Percentiles rank a stretch among this genome's conserved stretches.
These are phyloP conservation scores for Microcyclosporella mali DNA, from an alignment of 2,329 filamentous ascomycete species.

Conservation along the genomic window DNA sequence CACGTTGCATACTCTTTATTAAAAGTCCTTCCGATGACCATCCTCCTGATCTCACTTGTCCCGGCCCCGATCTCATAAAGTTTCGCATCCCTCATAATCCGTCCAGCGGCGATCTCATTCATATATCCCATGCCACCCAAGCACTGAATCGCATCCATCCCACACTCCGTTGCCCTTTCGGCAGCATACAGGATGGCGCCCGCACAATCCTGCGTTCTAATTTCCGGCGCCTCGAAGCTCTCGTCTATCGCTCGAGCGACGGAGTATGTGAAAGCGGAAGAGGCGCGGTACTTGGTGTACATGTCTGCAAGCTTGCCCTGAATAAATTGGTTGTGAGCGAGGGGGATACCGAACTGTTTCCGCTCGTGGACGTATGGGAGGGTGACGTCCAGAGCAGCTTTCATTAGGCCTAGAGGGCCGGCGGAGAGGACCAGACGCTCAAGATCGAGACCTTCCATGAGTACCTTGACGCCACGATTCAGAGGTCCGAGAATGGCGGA, in stretches of 20 bases:
- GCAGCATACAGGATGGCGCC: conserved; percentile 90
- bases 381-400: conserved; percentile 76
- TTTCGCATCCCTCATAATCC: conserved; percentile 70
- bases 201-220: conserved; percentile 86
- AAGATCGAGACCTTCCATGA: conserved; percentile 95
- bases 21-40: conserved; percentile 89
- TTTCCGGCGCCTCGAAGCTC: conserved; percentile 35
- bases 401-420: conserved; percentile 90
- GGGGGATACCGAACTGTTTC: conserved; percentile 79
- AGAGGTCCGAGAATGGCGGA: conserved; percentile 74
- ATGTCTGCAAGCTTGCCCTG: conserved; percentile 94
- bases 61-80: conserved; percentile 96
- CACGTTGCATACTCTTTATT: conserved; percentile 67
- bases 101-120: conserved; percentile 86
- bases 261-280: conserved; percentile 77
- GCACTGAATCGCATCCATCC: conserved; percentile 83
- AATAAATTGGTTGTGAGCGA: conserved; percentile 87
- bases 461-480: conserved; percentile 76
- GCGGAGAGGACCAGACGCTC: conserved; percentile 88
- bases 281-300: conserved; percentile 87
- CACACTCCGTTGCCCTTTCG: conserved; percentile 79
- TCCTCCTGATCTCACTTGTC: conserved; percentile 85
- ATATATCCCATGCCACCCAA: conserved; percentile 94
- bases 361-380: conserved; percentile 85
- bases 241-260: conserved; percentile 78